These are phyloP conservation scores for Cyclotella cryptica DNA, from an alignment of 108 stramenopile genomes.

Conservation along the genomic window DNA sequence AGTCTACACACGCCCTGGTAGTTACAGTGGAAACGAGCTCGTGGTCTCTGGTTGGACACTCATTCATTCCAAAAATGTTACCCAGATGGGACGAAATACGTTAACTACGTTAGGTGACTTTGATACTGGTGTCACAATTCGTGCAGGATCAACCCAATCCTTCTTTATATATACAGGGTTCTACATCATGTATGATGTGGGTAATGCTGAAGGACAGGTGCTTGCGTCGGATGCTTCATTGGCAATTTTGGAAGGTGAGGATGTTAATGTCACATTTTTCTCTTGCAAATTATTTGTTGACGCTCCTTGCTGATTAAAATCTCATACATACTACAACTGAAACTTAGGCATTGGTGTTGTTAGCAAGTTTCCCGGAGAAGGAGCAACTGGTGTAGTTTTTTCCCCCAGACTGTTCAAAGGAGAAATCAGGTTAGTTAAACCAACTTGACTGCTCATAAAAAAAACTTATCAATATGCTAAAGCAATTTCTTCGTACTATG, in stretches of 20 bases:
- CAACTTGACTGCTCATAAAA: no score
- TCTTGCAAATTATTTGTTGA: background rate
- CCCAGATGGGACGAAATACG: background rate
- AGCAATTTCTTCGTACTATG: no score
- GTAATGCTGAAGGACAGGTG: background rate
- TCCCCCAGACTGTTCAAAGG: conserved; percentile 17
- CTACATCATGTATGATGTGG: conserved; percentile 10
- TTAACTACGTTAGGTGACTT: background rate
- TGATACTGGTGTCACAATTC: conserved; percentile 7
- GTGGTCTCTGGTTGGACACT: conserved; percentile 3
- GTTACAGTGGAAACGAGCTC: conserved; percentile 11
- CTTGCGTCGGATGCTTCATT: background rate
- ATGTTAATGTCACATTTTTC: background rate
- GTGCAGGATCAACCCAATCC: background rate
- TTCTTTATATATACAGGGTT: conserved; percentile 5
- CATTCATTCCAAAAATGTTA: background rate
- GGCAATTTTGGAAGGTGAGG: conserved; percentile 10
- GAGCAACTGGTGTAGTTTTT: background rate
- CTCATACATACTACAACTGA: background rate
- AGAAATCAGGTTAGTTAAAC: conserved; percentile 8
- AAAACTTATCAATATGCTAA: no score
- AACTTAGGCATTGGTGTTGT: background rate
- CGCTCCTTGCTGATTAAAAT: background rate
- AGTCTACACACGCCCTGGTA: conserved; percentile 30
- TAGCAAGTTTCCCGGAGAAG: background rate